A percentile compares a stretch with the other conserved stretches of the same genome.
Evolutionary conservation across 1,284 basidiomycete genomes (phyloP).

Genomic region (Heterobasidion irregulare): DNA sequence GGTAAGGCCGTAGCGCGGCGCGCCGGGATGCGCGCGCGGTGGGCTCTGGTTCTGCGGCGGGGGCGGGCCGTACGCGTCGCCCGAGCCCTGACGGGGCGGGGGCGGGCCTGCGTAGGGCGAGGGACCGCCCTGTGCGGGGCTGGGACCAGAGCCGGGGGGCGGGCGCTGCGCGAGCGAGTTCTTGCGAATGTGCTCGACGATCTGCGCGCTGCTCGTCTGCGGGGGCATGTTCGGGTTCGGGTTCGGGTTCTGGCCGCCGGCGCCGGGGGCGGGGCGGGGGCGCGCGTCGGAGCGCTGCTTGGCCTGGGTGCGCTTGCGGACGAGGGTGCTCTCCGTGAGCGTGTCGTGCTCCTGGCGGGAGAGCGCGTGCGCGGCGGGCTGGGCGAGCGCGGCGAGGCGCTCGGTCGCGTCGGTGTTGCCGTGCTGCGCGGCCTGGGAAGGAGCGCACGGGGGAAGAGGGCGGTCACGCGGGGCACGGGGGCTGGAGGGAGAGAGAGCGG

Average conservation of each 20-base stretch:
- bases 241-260: conserved; percentile 2
- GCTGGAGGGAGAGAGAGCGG: neutral
- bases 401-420: conserved; percentile 77
- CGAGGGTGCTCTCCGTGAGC: conserved; percentile 73
- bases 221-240: neutral
- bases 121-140: too few relatives aligned
- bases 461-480: conserved; percentile 1
- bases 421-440: conserved; percentile 58
- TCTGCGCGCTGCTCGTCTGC: conserved; percentile 15
- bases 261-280: conserved; percentile 12
- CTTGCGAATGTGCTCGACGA: conserved; percentile 25
- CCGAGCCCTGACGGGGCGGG: neutral
- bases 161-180: conserved; percentile 16
- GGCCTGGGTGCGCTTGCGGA: conserved; percentile 79
- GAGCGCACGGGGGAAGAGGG: neutral
- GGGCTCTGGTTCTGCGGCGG: neutral
- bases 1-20: conserved; percentile 19
- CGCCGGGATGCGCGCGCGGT: conserved; percentile 16
- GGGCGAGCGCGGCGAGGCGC: conserved; percentile 64
- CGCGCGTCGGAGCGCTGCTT: conserved; percentile 55
- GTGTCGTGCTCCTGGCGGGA: conserved; percentile 76
- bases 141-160: too few relatives aligned
- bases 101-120: neutral
- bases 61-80: neutral
- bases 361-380: conserved; percentile 50